These are phyloP conservation scores for Gaeumannomyces tritici DNA, from an alignment of 2,329 filamentous ascomycete genomes.

Conservation along the genomic window DNA sequence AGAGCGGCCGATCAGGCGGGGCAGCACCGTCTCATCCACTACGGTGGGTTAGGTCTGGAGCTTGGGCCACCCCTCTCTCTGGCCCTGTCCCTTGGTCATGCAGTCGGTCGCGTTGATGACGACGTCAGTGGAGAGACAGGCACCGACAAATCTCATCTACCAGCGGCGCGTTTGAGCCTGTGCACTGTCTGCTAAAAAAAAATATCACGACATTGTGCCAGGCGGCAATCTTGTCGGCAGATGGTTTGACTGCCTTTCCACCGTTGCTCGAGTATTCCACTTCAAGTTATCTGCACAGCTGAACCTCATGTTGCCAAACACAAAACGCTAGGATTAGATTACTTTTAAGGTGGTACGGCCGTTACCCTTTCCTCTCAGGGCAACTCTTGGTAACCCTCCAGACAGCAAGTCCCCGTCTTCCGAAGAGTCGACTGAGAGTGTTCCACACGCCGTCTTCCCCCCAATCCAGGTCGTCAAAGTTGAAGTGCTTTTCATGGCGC, in stretches of 20 bases:
- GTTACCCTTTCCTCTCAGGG: slow-evolving; percentile 4
- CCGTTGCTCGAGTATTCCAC: too few species aligned
- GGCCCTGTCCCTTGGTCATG: too few species aligned
- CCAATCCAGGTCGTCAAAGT: slow-evolving; percentile 74
- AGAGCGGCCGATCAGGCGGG: neutral
- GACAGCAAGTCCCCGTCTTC: slow-evolving; percentile 48
- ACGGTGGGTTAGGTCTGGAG: neutral
- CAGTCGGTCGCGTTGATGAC: neutral
- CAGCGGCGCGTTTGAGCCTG: too few species aligned
- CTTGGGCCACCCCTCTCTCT: neutral
- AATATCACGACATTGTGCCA: too few species aligned
- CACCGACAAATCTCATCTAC: too few species aligned
- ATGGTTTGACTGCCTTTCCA: too few species aligned
- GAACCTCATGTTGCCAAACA: neutral
- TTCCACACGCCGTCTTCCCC: slow-evolving; percentile 65
- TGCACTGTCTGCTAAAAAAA: too few species aligned
- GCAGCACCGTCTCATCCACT: too few species aligned
- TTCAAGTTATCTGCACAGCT: too few species aligned
- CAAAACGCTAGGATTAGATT: neutral
- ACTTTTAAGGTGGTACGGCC: neutral
- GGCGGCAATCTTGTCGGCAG: too few species aligned
- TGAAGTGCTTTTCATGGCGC: slow-evolving; percentile 58
- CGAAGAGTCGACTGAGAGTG: slow-evolving; percentile 59
- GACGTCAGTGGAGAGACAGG: neutral
- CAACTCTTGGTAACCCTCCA: slow-evolving; percentile 60